phyloP scores from a whole-genome alignment of 2,329 filamentous ascomycete genomes.

The Elsinoe arachidis region DNA sequence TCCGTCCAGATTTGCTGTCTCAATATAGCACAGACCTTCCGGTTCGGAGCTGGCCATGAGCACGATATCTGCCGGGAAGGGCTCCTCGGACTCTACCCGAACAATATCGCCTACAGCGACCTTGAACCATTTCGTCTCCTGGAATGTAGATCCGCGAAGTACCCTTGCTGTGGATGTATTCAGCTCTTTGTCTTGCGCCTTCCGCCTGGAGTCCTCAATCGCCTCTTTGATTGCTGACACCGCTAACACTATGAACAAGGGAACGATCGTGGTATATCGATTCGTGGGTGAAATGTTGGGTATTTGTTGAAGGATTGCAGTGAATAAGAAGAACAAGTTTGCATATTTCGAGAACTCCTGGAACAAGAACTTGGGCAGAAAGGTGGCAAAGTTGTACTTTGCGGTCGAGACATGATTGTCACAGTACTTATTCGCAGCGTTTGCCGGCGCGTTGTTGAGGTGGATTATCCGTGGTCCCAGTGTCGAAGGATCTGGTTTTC shows the following conservation, averaged over 20 bases:
- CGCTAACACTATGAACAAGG: constrained; percentile 77
- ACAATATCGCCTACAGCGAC: constrained; percentile 88
- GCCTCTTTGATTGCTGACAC: constrained; percentile 95
- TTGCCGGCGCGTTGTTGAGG: constrained; percentile 92
- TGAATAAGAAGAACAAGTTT: constrained; percentile 99
- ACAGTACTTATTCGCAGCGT: constrained; percentile 78
- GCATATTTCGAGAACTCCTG: constrained; percentile 99
- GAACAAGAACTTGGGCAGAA: constrained; percentile 91
- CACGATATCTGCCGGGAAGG: constrained; percentile 89
- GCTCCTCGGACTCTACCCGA: constrained; percentile 85
- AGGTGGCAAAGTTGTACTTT: constrained; percentile 91
- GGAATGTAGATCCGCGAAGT: constrained; percentile 72
- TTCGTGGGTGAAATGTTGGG: constrained; percentile 92
- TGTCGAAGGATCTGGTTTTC: constrained; percentile 80
- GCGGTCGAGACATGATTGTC: constrained; percentile 97
- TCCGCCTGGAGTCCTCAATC: constrained; percentile 86
- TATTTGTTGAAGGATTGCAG: constrained; percentile 87
- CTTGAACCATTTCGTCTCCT: constrained; percentile 87
- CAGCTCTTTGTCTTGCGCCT: constrained; percentile 73
- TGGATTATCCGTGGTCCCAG: constrained; percentile 87
- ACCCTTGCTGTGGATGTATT: constrained; percentile 83
- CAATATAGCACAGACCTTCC: constrained; percentile 95
- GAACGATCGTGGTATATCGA: constrained; percentile 89
- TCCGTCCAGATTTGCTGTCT: constrained; percentile 94
- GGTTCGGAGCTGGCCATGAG: constrained; percentile 91